Evolutionary conservation across 179 eudicot species (phyloP), one percentile per base, ranked within the genome.

Genomic region (Heliamphora ciliata): DNA sequence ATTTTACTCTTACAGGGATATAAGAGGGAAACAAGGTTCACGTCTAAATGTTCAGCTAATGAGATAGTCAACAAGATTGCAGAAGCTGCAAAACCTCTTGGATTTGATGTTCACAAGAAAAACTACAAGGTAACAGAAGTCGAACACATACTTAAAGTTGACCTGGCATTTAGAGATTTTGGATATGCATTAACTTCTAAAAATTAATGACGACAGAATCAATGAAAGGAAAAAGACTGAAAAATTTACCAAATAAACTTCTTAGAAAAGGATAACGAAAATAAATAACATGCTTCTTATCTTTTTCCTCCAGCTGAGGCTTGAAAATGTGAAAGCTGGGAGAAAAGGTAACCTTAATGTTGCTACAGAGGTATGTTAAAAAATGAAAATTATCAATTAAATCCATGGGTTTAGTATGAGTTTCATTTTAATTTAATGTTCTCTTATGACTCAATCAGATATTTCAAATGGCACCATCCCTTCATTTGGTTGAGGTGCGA

Each of bases 81-180:
- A 91, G 96, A 92, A 90, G 99, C 99, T 65, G 99, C 97, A 59
- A 94, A 91, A 82, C 99, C 99, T 80, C 94, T 96, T 18, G 99
- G 99, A 76, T 96, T 91, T 88, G 99, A 93, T 82, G 98, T 94
- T 71, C 90, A 86, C 81, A 96, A 87, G 89, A 96, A 94, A 86
- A 94, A 96, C 84, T 96, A 94, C 84, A 96, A 96, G 99, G 99
- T 96, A 81, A 84, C 77, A 10, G 50, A 4, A 77, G 17, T 72
- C 44, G 4, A 81, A 46, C 65, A 78, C 1, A 51, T 63, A 56
- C 50, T 13, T 66, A n/a, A 61, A 4, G 48, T 59, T 78, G 74
- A 79, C 40, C 40, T 31, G 11, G 24, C 51, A 68, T 67, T 74
- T 79, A 52, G 60, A 60, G 60, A 50, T 6, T 15, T 50, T 47